Evolutionary conservation across 2,329 filamentous ascomycete genomes (phyloP).

Genomic region (Neofusicoccum parvum): DNA sequence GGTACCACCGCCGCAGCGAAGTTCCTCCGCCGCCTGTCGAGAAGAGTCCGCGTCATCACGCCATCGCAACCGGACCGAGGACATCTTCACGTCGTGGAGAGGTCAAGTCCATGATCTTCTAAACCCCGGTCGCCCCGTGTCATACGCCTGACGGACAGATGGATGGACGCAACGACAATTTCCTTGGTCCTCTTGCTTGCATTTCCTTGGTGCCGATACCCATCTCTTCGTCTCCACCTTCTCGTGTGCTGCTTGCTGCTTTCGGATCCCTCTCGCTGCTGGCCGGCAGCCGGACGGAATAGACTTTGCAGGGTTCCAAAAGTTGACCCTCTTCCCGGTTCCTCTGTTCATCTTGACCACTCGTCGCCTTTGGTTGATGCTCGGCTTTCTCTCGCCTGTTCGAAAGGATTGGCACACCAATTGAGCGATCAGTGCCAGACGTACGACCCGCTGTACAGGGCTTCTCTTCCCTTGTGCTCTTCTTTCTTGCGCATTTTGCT

Average conservation of each 20-base stretch:
- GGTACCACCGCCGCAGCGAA: constrained; percentile 31
- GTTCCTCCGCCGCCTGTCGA: constrained; percentile 38
- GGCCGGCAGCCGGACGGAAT: constrained; percentile 4
- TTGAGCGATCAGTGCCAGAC: background rate
- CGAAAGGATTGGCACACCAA: background rate
- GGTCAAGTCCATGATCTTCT: constrained; percentile 47
- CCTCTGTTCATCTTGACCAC: background rate
- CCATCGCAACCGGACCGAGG: constrained; percentile 24
- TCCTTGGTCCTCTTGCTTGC: constrained; percentile 11
- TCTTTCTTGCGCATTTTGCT: constrained; percentile 7
- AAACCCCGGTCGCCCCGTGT: constrained; percentile 13
- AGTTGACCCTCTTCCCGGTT: background rate
- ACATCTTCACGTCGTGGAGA: constrained; percentile 32
- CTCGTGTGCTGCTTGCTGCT: constrained; percentile 3
- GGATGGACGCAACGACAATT: constrained; percentile 13
- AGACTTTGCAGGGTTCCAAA: background rate
- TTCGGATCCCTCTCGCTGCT: background rate
- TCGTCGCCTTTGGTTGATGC: background rate
- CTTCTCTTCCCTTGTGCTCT: background rate
- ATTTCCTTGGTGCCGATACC: constrained; percentile 17
- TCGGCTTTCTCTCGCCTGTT: background rate
- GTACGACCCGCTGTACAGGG: constrained; percentile 5
- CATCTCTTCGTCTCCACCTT: constrained; percentile 4
- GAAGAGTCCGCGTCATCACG: constrained; percentile 29
- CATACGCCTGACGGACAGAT: background rate